phyloP scores from a whole-genome alignment of 1,284 basidiomycete species.

The Leccinum ambiguum region DNA sequence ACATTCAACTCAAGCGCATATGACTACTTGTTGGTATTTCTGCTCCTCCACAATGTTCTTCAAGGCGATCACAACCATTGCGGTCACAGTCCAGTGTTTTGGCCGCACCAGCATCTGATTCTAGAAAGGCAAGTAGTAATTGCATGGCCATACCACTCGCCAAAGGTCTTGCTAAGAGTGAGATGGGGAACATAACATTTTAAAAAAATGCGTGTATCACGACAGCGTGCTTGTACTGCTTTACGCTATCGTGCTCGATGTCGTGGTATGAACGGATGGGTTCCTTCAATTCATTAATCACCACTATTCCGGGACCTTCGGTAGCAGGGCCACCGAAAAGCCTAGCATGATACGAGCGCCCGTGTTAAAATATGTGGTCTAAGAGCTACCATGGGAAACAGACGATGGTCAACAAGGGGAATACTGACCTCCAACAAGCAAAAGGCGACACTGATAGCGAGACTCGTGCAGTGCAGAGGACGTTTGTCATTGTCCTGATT shows the following conservation, averaged over 20 bases:
- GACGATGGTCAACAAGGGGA: not conserved
- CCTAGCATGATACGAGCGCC: slow-evolving; percentile 71
- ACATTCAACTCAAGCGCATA: no score
- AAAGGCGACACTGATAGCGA: slow-evolving; percentile 92
- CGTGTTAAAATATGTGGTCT: slow-evolving; percentile 94
- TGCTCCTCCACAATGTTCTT: no score
- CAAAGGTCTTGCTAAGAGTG: slow-evolving; percentile 6
- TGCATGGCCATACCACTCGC: no score
- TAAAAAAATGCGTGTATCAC: slow-evolving; percentile 58
- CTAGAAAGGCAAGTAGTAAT: no score
- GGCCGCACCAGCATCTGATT: no score
- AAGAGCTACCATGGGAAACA: slow-evolving; percentile 7
- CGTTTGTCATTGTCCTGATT: slow-evolving; percentile 87
- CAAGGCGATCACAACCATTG: no score
- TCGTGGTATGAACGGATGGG: slow-evolving; percentile 99
- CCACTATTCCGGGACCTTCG: slow-evolving; percentile 97
- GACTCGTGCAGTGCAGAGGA: slow-evolving; percentile 94
- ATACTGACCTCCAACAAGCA: slow-evolving; percentile 83
- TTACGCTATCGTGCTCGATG: slow-evolving; percentile 93
- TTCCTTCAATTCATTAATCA: slow-evolving; percentile 94
- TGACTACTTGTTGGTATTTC: no score
- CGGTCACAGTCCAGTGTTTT: no score
- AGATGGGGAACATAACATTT: not conserved
- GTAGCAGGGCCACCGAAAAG: slow-evolving; percentile 30
- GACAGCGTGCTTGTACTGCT: slow-evolving; percentile 95